phyloP scores from a whole-genome alignment of 768 basidiomycete species.

The Agaricus sinodeliciosus region DNA sequence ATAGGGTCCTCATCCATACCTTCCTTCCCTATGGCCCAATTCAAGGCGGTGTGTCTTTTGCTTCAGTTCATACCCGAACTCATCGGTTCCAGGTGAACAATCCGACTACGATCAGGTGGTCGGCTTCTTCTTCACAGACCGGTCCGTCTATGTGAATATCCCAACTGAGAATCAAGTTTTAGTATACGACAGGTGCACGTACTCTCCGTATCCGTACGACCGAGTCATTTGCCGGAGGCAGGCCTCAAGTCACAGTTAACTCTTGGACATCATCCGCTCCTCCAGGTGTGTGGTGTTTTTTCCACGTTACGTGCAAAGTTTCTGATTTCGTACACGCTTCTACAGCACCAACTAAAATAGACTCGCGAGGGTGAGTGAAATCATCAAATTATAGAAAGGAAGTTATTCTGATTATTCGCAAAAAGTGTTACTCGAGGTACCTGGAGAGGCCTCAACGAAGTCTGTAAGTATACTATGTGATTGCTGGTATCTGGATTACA shows the following conservation, averaged over 20 bases:
- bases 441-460: conserved; percentile 40
- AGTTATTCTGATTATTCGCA: neutral
- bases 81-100: conserved; percentile 27
- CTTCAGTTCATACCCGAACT: neutral
- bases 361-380: conserved; percentile 39
- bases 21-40: conserved; percentile 47
- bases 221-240: conserved; percentile 38
- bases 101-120: conserved; percentile 37
- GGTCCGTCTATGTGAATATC: conserved; percentile 15
- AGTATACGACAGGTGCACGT: conserved; percentile 27
- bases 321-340: neutral
- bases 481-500: neutral
- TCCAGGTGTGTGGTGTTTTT: conserved; percentile 19
- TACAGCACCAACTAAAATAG: conserved; percentile 29
- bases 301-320: neutral
- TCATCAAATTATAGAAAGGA: neutral
- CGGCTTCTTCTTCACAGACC: conserved; percentile 34
- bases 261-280: conserved; percentile 36
- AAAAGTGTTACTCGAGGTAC: conserved; percentile 43
- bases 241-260: conserved; percentile 39
- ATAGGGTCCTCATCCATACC: conserved; percentile 30
- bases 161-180: neutral
- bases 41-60: conserved; percentile 25
- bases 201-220: conserved; percentile 41
- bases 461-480: conserved; percentile 24